phyloP scores from a whole-genome alignment of 345 rosid species.

The Salix suchowensis region DNA sequence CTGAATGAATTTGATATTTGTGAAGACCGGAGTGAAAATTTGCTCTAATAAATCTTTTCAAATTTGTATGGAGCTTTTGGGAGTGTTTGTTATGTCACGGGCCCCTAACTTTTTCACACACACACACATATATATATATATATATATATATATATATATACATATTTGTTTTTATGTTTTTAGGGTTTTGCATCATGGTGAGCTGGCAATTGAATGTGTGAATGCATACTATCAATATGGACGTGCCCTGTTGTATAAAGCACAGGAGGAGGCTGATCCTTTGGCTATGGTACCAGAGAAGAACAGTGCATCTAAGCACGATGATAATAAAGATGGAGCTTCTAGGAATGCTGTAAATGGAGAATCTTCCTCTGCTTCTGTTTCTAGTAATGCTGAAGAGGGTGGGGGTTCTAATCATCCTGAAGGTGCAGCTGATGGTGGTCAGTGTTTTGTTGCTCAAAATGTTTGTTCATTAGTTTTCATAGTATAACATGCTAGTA shows the following conservation, averaged over 20 bases:
- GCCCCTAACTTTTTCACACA: neutral
- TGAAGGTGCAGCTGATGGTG: slow-evolving; percentile 40
- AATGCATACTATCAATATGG: slow-evolving; percentile 78
- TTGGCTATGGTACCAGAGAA: slow-evolving; percentile 67
- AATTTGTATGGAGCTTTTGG: neutral
- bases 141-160: neutral
- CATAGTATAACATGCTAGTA: neutral
- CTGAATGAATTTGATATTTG: neutral
- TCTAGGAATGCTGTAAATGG: slow-evolving; percentile 34
- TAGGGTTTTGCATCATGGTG: slow-evolving; percentile 74
- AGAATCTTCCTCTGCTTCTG: slow-evolving; percentile 50
- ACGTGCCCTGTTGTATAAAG: slow-evolving; percentile 69
- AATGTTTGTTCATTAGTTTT: neutral
- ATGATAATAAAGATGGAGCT: slow-evolving; percentile 41
- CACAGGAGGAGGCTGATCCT: slow-evolving; percentile 92
- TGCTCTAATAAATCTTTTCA: neutral
- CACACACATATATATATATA: too few species aligned
- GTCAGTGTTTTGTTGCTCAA: slow-evolving; percentile 21
- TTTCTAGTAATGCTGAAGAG: slow-evolving; percentile 41
- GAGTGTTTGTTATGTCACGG: too few species aligned
- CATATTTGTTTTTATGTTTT: neutral
- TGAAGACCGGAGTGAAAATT: neutral
- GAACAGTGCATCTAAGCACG: slow-evolving; percentile 41
- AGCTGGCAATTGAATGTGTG: slow-evolving; percentile 63
- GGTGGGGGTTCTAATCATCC: slow-evolving; percentile 46